Base-by-base conservation (phyloP, 768 basidiomycete species). In the Trametes punicea region DNA sequence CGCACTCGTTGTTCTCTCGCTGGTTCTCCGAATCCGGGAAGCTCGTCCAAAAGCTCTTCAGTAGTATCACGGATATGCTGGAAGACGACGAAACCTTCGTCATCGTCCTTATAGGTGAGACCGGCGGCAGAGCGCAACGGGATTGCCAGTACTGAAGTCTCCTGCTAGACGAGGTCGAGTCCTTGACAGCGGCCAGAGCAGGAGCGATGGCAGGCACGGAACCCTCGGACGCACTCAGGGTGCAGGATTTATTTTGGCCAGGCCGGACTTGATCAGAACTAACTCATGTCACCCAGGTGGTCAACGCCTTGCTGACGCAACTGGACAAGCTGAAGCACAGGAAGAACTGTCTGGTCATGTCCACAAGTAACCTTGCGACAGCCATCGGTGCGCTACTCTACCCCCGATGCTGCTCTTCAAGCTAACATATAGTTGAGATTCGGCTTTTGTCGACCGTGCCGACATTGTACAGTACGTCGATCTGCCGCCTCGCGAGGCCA, bases 11-110 rank as follows among this genome's bases (percentile, higher is more conserved):
- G 15, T 98, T 99, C 70, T 95, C 93, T 15, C 90, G 94, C 64
- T 99, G 97, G 96, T 99, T 98, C 73, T 98, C 95, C 0, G 97
- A 99, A 69, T 97, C 94, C 0, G 97, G 97, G 15, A 99, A 99
- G 70, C 83, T 99, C 26, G 97, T 99, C 1, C 96, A 98, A 66
- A 83, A 89, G 44, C 76, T 99, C 16, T 99, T 98, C 68, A 82
- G 79, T 34, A 89, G 81, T 56, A 93, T 99, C 54, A 90, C 81
- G 34, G 94, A 97, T 61, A 79, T 98, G 72, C 87, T 90, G 0
- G 94, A 97, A 46, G 94, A 98, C 64, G 91, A 95, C 60, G 84
- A 87, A 54, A 83, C 83, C 15, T 98, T 99, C 65, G 86, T 99
- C 2, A 85, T 97, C 4, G 92, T 99, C 16, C 78, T 99, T 39